These are phyloP conservation scores for Fraxinus xanthoxyloides DNA, from an alignment of 305 asterid genomes.

Conservation along the genomic window DNA sequence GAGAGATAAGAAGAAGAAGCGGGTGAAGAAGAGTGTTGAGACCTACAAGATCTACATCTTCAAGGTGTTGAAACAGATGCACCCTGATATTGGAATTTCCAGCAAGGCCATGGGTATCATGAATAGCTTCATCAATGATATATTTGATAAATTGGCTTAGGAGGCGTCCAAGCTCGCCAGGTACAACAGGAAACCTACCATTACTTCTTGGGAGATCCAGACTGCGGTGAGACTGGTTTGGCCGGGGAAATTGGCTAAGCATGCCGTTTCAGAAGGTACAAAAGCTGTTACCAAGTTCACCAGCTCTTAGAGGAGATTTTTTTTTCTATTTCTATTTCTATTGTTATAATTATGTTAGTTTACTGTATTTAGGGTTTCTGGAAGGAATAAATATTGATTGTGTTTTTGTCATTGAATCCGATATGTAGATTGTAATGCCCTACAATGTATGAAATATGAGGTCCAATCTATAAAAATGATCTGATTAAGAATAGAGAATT, in stretches of 20 bases:
- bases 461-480: background rate
- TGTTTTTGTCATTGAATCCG: background rate
- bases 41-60: background rate
- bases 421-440: background rate
- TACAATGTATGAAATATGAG: background rate
- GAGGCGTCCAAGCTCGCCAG: background rate
- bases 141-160: background rate
- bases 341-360: background rate
- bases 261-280: background rate
- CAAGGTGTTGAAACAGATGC: background rate
- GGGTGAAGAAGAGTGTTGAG: background rate
- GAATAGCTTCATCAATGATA: background rate
- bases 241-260: background rate
- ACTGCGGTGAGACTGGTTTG: background rate
- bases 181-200: background rate
- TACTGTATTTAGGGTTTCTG: background rate
- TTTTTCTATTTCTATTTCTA: no score
- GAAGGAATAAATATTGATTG: background rate
- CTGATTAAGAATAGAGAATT: background rate
- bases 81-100: background rate
- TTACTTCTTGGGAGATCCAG: background rate
- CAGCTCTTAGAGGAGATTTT: background rate
- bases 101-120: background rate
- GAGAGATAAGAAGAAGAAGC: background rate
- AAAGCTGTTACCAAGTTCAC: background rate